These are phyloP conservation scores for Cryptosporidium ryanae DNA, from an alignment of 169 alveolate genomes.

Conservation along the genomic window DNA sequence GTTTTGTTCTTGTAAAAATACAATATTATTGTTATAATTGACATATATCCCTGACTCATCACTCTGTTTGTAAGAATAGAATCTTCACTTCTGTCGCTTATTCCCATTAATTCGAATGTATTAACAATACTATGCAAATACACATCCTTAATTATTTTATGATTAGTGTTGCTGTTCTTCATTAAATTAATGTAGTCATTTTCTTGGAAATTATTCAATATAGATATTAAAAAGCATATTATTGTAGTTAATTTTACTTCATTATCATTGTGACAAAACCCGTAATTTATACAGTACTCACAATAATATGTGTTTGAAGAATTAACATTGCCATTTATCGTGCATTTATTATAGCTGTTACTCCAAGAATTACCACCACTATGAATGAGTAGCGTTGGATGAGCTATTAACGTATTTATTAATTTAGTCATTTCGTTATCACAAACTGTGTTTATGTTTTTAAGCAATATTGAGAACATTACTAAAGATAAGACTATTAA, in stretches of 20 bases:
- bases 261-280: not conserved
- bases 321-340: not conserved
- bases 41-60: constrained; percentile 9
- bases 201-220: not conserved
- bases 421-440: not conserved
- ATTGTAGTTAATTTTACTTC: constrained; percentile 9
- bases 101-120: not conserved
- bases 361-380: not conserved
- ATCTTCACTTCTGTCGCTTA: not conserved
- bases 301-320: not conserved
- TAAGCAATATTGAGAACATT: constrained; percentile 1
- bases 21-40: not conserved
- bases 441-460: not conserved
- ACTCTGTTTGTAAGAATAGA: not conserved
- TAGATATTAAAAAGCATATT: not conserved
- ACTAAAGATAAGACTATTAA: not conserved
- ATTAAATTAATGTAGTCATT: not conserved
- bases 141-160: not conserved
- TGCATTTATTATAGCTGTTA: not conserved
- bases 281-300: constrained; percentile 30
- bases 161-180: not conserved
- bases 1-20: constrained; percentile 14
- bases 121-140: constrained; percentile 21
- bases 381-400: constrained; percentile 24
- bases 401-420: constrained; percentile 3